phyloP scores from a whole-genome alignment of 306 rosid species.

The Cicer chorassanicum region DNA sequence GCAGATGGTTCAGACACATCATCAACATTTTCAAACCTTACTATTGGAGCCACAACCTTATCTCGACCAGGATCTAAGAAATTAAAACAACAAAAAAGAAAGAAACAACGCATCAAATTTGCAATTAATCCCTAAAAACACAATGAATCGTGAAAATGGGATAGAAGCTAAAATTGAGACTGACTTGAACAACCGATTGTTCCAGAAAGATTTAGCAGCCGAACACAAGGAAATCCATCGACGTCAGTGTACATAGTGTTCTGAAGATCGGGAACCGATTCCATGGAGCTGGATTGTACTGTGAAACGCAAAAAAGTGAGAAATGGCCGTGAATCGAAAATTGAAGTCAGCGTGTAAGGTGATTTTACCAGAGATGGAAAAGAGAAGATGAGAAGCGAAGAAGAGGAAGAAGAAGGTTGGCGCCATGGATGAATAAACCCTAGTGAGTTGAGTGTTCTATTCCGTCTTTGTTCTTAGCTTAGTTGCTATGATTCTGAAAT shows the following conservation, averaged over 20 bases:
- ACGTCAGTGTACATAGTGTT: conserved; percentile 76
- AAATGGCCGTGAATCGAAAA: conserved; percentile 19
- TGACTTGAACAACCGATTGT: conserved; percentile 89
- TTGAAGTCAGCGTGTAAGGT: conserved; percentile 16
- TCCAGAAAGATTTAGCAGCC: conserved; percentile 80
- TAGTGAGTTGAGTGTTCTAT: conserved; percentile 24
- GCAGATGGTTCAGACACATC: conserved; percentile 62
- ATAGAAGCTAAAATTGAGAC: conserved; percentile 30
- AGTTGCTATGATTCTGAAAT: not conserved
- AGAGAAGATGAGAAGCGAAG: conserved; percentile 49
- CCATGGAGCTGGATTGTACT: conserved; percentile 63
- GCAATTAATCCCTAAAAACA: conserved; percentile 15
- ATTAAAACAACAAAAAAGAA: conserved; percentile 13
- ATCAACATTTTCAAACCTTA: conserved; percentile 57
- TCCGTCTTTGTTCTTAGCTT: conserved; percentile 27
- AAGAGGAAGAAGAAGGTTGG: conserved; percentile 41
- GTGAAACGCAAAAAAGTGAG: conserved; percentile 25
- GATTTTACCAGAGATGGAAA: conserved; percentile 60
- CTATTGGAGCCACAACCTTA: conserved; percentile 80
- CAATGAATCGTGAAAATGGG: not conserved
- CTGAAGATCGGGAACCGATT: conserved; percentile 95
- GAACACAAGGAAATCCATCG: conserved; percentile 80
- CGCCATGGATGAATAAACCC: conserved; percentile 69
- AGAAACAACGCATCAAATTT: not conserved
- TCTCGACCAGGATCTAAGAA: conserved; percentile 83